Percentiles rank a stretch among this genome's conserved stretches.
Conservation (phyloP, 2,329 filamentous ascomycete genomes). For the Ophidiomyces ophidiicola region DNA sequence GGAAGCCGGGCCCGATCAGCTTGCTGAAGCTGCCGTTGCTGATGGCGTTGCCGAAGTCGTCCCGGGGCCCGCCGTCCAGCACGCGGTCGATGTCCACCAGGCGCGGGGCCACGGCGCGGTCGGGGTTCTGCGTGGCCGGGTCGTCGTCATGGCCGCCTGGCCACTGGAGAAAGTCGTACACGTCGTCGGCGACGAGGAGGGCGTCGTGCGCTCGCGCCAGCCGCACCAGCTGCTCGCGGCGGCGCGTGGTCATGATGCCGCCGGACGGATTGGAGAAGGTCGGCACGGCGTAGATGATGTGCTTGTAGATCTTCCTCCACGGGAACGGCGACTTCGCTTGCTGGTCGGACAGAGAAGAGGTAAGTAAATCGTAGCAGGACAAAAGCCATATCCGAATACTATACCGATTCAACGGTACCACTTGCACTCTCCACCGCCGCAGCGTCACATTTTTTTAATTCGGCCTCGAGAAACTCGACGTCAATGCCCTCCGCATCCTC, state of each 20-base stretch:
- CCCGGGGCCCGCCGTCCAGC: constrained; percentile 47
- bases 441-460: constrained; percentile 43
- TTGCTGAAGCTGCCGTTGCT: constrained; percentile 90
- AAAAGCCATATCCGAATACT: constrained; percentile 13
- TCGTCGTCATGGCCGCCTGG: constrained; percentile 22
- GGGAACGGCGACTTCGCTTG: constrained; percentile 45
- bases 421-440: constrained; percentile 28
- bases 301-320: constrained; percentile 66
- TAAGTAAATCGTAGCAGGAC: neutral
- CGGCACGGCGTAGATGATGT: constrained; percentile 79
- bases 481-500: constrained; percentile 71
- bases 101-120: constrained; percentile 45
- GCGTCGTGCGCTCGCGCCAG: constrained; percentile 69
- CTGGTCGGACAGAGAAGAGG: neutral
- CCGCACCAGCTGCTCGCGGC: constrained; percentile 57
- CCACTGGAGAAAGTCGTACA: constrained; percentile 91
- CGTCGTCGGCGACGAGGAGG: constrained; percentile 77
- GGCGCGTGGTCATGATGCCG: constrained; percentile 60
- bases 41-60: constrained; percentile 64
- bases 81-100: constrained; percentile 66
- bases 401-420: constrained; percentile 35
- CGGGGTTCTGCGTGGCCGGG: neutral
- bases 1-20: constrained; percentile 64
- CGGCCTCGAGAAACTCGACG: constrained; percentile 45
- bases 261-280: constrained; percentile 83